A percentile compares a stretch with the other conserved stretches of the same genome.
These are phyloP conservation scores for Trametes maxima DNA, from an alignment of 768 basidiomycete genomes.

Conservation along the genomic window DNA sequence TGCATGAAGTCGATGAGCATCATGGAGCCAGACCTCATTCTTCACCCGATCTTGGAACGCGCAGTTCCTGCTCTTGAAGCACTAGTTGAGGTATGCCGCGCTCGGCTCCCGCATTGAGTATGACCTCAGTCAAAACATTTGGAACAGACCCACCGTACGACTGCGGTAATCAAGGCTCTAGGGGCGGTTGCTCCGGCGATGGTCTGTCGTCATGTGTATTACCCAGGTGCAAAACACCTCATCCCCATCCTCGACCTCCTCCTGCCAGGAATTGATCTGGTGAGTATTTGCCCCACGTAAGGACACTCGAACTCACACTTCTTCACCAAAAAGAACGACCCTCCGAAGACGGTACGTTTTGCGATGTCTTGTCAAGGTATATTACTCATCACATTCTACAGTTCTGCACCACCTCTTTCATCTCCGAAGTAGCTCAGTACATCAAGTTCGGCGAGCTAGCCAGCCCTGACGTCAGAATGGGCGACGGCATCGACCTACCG, in stretches of 20 bases:
- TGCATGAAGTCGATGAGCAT: constrained; percentile 81
- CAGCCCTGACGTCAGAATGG: constrained; percentile 20
- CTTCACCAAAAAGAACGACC: constrained; percentile 61
- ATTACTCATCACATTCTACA: constrained; percentile 32
- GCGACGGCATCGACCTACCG: constrained; percentile 29
- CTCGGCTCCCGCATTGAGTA: neutral
- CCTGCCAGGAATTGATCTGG: constrained; percentile 86
- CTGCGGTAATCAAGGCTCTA: constrained; percentile 83
- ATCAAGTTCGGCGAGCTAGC: constrained; percentile 74
- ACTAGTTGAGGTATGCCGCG: constrained; percentile 66
- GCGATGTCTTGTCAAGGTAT: too few relatives aligned
- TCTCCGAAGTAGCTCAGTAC: constrained; percentile 74
- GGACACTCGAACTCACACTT: neutral
- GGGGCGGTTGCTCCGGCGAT: constrained; percentile 81
- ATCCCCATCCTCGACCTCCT: constrained; percentile 78
- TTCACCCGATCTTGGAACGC: constrained; percentile 79
- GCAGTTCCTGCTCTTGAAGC: constrained; percentile 88
- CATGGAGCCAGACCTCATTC: constrained; percentile 85
- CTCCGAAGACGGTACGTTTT: constrained; percentile 66
- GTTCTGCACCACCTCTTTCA: constrained; percentile 75
- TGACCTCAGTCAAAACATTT: neutral
- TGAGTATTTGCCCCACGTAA: constrained; percentile 36
- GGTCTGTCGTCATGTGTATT: constrained; percentile 77
- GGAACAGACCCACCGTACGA: constrained; percentile 75
- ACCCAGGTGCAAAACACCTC: constrained; percentile 80